Base-by-base conservation (phyloP, 2,329 filamentous ascomycete species). In the Macrophomina pseudophaseolina region DNA sequence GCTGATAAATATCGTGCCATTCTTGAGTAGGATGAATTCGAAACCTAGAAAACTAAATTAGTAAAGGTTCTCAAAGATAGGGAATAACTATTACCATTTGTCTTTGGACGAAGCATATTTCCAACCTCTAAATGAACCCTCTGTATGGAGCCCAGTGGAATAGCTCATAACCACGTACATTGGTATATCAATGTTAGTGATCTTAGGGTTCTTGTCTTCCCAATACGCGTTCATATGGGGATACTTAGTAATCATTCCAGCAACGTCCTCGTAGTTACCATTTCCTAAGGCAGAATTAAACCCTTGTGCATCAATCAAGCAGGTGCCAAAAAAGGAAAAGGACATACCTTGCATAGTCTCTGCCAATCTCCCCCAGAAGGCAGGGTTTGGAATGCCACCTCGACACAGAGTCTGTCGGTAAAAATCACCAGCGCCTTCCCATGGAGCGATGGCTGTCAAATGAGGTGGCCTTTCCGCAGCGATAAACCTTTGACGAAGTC, bases 341-440 rank as follows among this genome's bases (percentile, higher is more conserved):
- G n/a, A n/a, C n/a, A n/a, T n/a, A n/a, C n/a, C n/a, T n/a, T n/a
- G n/a, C n/a, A n/a, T n/a, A n/a, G n/a, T n/a, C n/a, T n/a, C n/a
- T n/a, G n/a, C n/a, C n/a, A n/a, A n/a, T n/a, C n/a, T n/a, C n/a
- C n/a, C 16, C 48, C 48, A 51, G 48, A 51, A 51, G 12, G 18
- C 51, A 5, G 66, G 64, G 16, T 68, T 63, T 49, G 51, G 66
- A 1, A 59, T 58, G 23, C 70, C 68, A 8, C 70, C 69, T 1
- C 68, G 68, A n/a, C 59, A 60, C 28, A 70, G 64, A 4, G 65
- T 62, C 28, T 71, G 68, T 2, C 70, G 63, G 32, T 69, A 69
- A 0, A 68, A 48, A 14, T 70, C 69, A 5, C 28, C 30, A 8
- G 8, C 5, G 30, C 51, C 51, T 18, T 53, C 51, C 51, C 51